phyloP scores from a whole-genome alignment of 2,329 filamentous ascomycete species.

The Fusarium fracticaudum region DNA sequence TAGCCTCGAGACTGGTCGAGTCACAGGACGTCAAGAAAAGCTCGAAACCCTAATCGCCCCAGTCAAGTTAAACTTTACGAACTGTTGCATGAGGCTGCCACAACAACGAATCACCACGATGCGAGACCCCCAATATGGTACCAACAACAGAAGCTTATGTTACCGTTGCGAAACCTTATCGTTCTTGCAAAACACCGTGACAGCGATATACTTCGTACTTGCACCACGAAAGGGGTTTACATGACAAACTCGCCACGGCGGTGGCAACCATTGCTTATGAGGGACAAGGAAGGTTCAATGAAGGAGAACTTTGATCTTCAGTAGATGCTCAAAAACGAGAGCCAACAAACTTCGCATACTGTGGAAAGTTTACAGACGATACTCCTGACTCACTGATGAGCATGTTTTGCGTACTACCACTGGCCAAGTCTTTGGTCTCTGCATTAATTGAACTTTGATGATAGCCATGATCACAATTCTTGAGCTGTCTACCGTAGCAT shows the following conservation, averaged over 20 bases:
- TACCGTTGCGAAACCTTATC: neutral
- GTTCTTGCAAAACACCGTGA: neutral
- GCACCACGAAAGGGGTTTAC: neutral
- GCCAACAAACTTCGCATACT: neutral
- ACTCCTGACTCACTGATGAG: neutral
- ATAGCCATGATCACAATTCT: neutral
- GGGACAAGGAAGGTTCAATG: neutral
- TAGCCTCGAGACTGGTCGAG: neutral
- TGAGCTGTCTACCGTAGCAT: neutral
- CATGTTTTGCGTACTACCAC: neutral
- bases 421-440: neutral
- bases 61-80: neutral
- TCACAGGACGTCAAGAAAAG: neutral
- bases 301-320: neutral
- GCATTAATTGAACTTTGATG: neutral
- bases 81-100: neutral
- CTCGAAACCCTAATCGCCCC: neutral
- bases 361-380: neutral
- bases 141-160: neutral
- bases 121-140: neutral
- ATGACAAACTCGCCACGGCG: neutral
- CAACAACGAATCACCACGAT: neutral
- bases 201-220: neutral
- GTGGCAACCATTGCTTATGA: neutral
- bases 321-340: neutral